Evolutionary conservation across 2,329 filamentous ascomycete species (phyloP), one percentile per base, ranked within the genome.

Genomic region (Dothideomycetes sp.): DNA sequence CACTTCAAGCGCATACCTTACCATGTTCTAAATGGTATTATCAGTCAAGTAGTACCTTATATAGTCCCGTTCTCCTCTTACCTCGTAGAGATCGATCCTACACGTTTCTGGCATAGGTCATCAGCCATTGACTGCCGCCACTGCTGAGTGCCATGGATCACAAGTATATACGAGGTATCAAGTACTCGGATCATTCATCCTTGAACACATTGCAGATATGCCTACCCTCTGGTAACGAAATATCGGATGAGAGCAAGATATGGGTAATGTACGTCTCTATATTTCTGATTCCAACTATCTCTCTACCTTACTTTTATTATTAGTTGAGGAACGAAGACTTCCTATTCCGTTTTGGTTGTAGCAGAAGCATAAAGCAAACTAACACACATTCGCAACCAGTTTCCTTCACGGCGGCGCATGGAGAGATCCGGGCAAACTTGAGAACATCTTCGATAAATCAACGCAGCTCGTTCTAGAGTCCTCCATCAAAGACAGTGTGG

Each of bases 341-440:
- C n/a, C n/a, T n/a, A n/a, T n/a, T n/a, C n/a, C n/a, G n/a, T n/a
- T n/a, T n/a, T n/a, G n/a, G n/a, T n/a, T n/a, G n/a, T n/a, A n/a
- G n/a, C 22, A 27, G 7, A 27, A 27, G 7, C 22, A 27, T 12
- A 27, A 27, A 27, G 22, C 30, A 38, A 47, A 34, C 12, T 41
- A 44, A 41, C 34, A 19, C 11, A 44, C 22, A 27, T 44, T 12
- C 47, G 42, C 31, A 33, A 52, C 27, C 30, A 59, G 62, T 46
- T 70, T 64, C 52, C 51, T 70, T 49, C 67, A 70, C 52, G 67
- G 67, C 52, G 67, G 67, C 46, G 66, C 66, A 41, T 70, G 66
- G 66, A 62, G 61, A 46, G 67, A 69, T 44, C 65, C 66, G 3
- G 45, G 51, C n/a, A 61, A 66, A 46, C 54, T 51, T 31, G 52